Base-by-base conservation (phyloP, 2,329 filamentous ascomycete species). In the Calcarisporium arbuscula region DNA sequence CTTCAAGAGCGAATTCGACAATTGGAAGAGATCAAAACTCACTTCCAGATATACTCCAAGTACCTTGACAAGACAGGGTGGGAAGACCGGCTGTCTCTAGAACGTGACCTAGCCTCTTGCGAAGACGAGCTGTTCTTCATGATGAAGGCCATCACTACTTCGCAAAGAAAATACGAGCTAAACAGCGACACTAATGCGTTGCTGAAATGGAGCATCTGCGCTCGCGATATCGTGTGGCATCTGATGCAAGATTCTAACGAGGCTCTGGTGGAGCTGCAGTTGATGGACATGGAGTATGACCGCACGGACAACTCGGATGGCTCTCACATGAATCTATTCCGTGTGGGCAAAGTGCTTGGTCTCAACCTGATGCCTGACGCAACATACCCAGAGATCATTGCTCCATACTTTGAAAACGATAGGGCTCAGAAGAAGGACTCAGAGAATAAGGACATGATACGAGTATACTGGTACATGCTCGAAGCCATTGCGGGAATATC, bases 41-140 rank as follows among this genome's bases (percentile, higher is more conserved):
- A 95, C 55, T 98, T 98, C 72, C 88, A 95, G 59, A 80, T 94
- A 37, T 87, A 96, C 56, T 82, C 87, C 21, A 84, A 83, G 49
- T 84, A 84, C 40, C 72, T 98, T 18, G 90, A 96, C 58, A 80
- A 81, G 50, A 79, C 85, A 52, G 89, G 89, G 11, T 96, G 90
- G 89, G 80, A 92, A 53, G 90, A 96, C 54, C 78, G 88, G 21
- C 70, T 95, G 39, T 66, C 81, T n/a, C 72, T 99, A 28, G 92
- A 98, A 54, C 82, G 85, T 33, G 92, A 98, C 54, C 67, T 98
- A 32, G 77, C 86, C 8, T 79, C 79, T 15, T 95, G 87, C 51
- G 92, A 96, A 57, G 92, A 98, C 51, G 94, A 99, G 58, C 64
- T 99, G 8, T 99, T 98, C 70, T 98, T 98, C 64, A 85, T 98